Percentiles rank a stretch among this genome's conserved stretches.
phyloP scores from a whole-genome alignment of 2,329 filamentous ascomycete genomes.

The Botrytis paeoniae region DNA sequence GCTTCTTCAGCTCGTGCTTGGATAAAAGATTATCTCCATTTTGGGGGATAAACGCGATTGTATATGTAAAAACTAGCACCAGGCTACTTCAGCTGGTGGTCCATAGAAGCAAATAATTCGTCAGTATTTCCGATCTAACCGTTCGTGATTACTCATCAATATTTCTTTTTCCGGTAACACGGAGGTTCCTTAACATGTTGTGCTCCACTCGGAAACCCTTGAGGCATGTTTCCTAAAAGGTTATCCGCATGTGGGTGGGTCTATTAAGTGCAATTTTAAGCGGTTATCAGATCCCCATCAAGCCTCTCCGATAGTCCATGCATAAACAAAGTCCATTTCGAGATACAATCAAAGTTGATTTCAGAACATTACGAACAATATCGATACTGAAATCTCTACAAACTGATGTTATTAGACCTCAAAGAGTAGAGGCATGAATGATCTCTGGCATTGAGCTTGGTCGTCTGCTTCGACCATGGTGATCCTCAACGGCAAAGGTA shows the following conservation, averaged over 20 bases:
- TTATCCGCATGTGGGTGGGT: not conserved
- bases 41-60: not conserved
- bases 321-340: not conserved
- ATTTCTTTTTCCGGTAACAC: not conserved
- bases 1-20: not conserved
- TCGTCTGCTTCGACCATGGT: constrained; percentile 3
- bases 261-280: not conserved
- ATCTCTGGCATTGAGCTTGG: not conserved
- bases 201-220: not conserved
- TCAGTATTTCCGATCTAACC: not conserved
- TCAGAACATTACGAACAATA: not conserved
- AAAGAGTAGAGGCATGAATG: not conserved
- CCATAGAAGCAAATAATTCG: no score
- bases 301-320: not conserved
- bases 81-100: not conserved
- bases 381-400: not conserved
- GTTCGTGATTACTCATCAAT: not conserved
- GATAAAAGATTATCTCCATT: accelerated
- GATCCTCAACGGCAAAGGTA: not conserved
- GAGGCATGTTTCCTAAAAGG: not conserved
- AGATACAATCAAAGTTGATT: not conserved
- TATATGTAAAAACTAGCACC: not conserved
- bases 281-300: not conserved
- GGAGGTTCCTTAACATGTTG: not conserved
- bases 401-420: not conserved